Evolutionary conservation across 805 yeast genomes (phyloP).

Genomic region (Lipomyces starkeyi): DNA sequence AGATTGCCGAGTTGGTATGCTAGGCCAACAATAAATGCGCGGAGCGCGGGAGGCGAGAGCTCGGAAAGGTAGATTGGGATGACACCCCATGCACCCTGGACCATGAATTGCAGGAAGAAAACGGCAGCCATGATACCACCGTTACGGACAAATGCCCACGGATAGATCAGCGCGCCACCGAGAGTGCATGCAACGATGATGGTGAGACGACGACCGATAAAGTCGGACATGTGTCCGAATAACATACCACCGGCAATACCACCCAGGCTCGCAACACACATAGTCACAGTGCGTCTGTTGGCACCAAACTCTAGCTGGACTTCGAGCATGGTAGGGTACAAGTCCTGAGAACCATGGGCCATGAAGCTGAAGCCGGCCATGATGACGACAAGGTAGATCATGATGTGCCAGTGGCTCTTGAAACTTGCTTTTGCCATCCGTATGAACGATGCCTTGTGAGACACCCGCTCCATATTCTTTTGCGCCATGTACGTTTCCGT

Average conservation of each 20-base stretch:
- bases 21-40: conserved; percentile 66
- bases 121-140: conserved; percentile 60
- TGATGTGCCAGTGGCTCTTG: conserved; percentile 63
- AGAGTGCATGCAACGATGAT: conserved; percentile 56
- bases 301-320: conserved; percentile 56
- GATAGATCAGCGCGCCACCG: conserved; percentile 68
- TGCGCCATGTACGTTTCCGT: conserved; percentile 49
- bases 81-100: conserved; percentile 79
- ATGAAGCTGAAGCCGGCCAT: conserved; percentile 75
- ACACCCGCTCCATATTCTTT: conserved; percentile 15
- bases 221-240: conserved; percentile 62
- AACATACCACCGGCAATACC: conserved; percentile 69
- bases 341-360: conserved; percentile 78
- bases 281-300: conserved; percentile 62
- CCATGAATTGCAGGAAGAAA: conserved; percentile 68
- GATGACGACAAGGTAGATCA: conserved; percentile 61
- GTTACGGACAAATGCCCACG: conserved; percentile 58
- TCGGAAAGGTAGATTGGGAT: conserved; percentile 70
- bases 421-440: conserved; percentile 48
- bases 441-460: conserved; percentile 16
- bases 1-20: conserved; percentile 76
- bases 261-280: conserved; percentile 68
- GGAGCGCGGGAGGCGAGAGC: conserved; percentile 66
- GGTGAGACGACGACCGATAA: conserved; percentile 65
- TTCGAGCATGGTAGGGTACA: conserved; percentile 67